Evolutionary conservation across 306 rosid species (phyloP), one percentile per base, ranked within the genome.

Genomic region (Alnus rubra): DNA sequence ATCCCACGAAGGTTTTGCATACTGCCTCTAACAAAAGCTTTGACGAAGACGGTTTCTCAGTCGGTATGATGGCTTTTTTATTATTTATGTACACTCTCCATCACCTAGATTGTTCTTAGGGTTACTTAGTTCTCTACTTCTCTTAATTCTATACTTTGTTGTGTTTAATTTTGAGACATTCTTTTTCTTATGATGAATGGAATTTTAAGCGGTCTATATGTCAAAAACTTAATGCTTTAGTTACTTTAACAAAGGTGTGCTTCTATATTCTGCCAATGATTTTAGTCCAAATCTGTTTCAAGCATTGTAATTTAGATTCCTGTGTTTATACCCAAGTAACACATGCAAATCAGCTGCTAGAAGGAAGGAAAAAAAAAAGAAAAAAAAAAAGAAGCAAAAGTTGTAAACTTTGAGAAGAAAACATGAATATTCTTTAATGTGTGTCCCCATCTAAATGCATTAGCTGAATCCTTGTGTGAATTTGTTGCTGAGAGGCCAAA

Each of bases 1-100:
- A 65, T 47, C 12, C 12, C 37, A 28, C 16, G 76, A 79, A 90
- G 98, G 98, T 94, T 94, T 85, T 94, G 93, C 89, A 59, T 92
- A 70, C 45, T 90, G 74, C 97, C 97, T 63, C 90, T 94, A 58
- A 88, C 89, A 74, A 90, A 77, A 84, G 81, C 82, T 83, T 79
- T 85, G 82, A 68, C 84, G 72, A 84, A 82, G 79, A 86, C 70
- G 86, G 86, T 89, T 79, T 86, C 94, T 0, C 81, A 89, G 50
- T 84, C 91, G 93, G 98, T 94, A 94, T 73, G 91, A 49, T 77
- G 49, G 58, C 49, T 7, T 70, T 59, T 10, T 69, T 75, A 28
- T 83, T 48, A 11, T 73, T 54, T 67, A 6, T 67, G 30, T 3
- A 18, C 48, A 42, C 3, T 67, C 31, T 39, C 48, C 50, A 11